Evolutionary conservation across 495 filamentous ascomycete species (phyloP), one percentile per base, ranked within the genome.

Genomic region (Penicillium waksmanii): DNA sequence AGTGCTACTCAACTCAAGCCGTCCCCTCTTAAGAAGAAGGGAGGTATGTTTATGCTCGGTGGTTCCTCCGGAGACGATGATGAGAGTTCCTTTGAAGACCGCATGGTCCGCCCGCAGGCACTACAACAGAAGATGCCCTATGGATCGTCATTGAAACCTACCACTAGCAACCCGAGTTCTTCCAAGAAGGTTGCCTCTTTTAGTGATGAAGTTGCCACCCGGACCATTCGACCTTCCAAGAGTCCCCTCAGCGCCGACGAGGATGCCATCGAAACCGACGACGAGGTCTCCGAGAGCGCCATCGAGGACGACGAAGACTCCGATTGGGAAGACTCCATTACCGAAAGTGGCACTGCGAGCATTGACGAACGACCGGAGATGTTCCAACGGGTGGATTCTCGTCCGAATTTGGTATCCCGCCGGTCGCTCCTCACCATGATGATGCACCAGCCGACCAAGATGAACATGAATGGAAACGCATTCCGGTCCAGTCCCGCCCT

Each of bases 261-360:
- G 53, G 88, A 90, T 55, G 87, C 87, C 15, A 91, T 92, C 48
- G 89, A 90, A 62, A 87, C 85, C 5, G 84, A 87, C 25, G 86
- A 89, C 21, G 86, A 85, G 51, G 80, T 90, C 31, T 89, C 88
- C 4, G 91, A 95, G 71, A 91, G 89, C 63, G 90, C 90, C 23
- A 92, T 92, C 48, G 92, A 96, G 55, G 92, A 96, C 52, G 94
- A 96, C 44, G 90, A 93, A 48, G 89, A 89, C 25, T 91, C 82
- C 11, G 90, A 95, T 56, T 96, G 92, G 92, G 93, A 96, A 69
- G 94, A 97, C 63, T 95, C 92, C 8, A 84, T 89, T n/a, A 92
- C 92, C 34, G 90, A 96, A 58, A 96, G 87, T 65, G 91, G 86
- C 21, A 87, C 85, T 53, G 90, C 91, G 0, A 94, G 88, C 66